These are phyloP conservation scores for Fusarium odoratissimum DNA, from an alignment of 2,329 filamentous ascomycete genomes.

Conservation along the genomic window DNA sequence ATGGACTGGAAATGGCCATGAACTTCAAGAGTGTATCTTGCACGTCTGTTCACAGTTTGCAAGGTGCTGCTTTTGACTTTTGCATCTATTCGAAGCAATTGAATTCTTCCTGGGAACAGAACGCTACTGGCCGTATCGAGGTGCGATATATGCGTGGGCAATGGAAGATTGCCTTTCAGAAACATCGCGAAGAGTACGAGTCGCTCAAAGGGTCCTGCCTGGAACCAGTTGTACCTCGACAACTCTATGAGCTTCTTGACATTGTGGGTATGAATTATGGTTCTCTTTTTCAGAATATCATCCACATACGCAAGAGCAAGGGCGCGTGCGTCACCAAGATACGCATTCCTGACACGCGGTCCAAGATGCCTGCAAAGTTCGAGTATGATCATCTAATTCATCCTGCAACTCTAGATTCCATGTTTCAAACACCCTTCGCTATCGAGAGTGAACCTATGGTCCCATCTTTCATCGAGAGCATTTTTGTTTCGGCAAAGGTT, in stretches of 20 bases:
- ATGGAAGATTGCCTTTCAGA: constrained; percentile 31
- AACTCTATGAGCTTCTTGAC: constrained; percentile 63
- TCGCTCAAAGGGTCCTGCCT: constrained; percentile 46
- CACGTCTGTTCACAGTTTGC: not conserved
- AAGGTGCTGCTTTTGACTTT: constrained; percentile 50
- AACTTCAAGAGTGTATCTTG: constrained; percentile 52
- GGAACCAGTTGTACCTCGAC: constrained; percentile 53
- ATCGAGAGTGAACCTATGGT: constrained; percentile 61
- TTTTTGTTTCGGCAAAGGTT: constrained; percentile 59
- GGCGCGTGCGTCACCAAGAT: constrained; percentile 54
- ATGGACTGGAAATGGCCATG: constrained; percentile 63
- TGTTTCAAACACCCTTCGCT: constrained; percentile 65
- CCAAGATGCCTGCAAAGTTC: constrained; percentile 64
- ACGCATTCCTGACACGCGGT: constrained; percentile 60
- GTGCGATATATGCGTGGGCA: constrained; percentile 43
- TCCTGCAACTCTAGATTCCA: constrained; percentile 66
- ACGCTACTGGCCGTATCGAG: constrained; percentile 53
- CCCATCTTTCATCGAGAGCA: constrained; percentile 57
- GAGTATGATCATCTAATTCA: constrained; percentile 68
- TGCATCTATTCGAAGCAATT: constrained; percentile 60
- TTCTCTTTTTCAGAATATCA: constrained; percentile 61
- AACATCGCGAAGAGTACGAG: constrained; percentile 40
- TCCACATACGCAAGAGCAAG: constrained; percentile 48
- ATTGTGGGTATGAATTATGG: constrained; percentile 65
- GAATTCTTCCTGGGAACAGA: constrained; percentile 55